Base-by-base conservation (phyloP, 768 basidiomycete genomes). In the Pleurotus citrinopileatus region DNA sequence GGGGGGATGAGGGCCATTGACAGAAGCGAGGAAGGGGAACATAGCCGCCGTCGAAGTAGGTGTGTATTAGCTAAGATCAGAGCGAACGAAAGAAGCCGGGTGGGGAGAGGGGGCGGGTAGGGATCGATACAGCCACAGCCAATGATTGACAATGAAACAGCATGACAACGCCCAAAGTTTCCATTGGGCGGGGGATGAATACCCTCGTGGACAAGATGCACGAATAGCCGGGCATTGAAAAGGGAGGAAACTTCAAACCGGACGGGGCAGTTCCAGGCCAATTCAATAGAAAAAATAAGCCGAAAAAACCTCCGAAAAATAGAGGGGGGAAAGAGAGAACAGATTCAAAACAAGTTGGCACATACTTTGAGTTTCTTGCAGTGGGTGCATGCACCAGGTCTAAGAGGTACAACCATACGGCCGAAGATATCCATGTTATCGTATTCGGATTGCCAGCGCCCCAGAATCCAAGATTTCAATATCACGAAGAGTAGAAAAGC, bases 321-420 rank as follows among this genome's bases (percentile, higher is more conserved):
- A 52, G 59, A 57, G 48, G 56, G 42, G 58, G 47, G 42, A 55
- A 42, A 22, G 46, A 60, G 26, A 37, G 51, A 58, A 57, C 28
- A 34, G 25, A 34, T 34, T 2, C 32, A 34, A 34, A n/a, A n/a
- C n/a, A n/a, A n/a, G n/a, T n/a, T n/a, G n/a, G n/a, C n/a, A 72
- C 82, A 55, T 70, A 87, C 89, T 86, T 93, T 93, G 62, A 92
- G 82, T 64, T 84, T 87, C 69, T 91, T 93, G 79, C 91, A 93
- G 63, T 92, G 83, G 2, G 80, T 87, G 68, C 91, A 93, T 38
- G 91, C 91, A 54, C 91, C 89, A 58, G 86, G 84, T 38, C 89
- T 92, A 66, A 27, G 48, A 37, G 6, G 28, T 26, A 40, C 17
- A 40, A 40, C 29, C 7, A n/a, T 19, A 40, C 10, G 9, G 32